Conservation (phyloP, 1,284 basidiomycete species). For the Cystobasidiaceae sp. region DNA sequence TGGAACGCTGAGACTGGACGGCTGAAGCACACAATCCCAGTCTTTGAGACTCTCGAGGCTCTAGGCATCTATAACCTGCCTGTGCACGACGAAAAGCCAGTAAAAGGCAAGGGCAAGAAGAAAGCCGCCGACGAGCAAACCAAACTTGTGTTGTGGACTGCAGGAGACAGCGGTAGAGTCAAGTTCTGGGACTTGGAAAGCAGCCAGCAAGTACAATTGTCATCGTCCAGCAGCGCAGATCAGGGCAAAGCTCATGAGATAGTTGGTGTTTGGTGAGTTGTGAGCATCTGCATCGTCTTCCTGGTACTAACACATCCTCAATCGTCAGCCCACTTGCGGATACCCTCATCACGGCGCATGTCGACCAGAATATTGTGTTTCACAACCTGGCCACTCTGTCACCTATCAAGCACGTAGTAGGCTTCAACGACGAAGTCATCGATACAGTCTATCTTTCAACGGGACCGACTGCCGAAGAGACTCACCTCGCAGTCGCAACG, state of each 20-base stretch:
- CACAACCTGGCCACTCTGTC: constrained; percentile 63
- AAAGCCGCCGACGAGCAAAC: constrained; percentile 49
- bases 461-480: constrained; percentile 50
- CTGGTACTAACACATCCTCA: constrained; percentile 43
- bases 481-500: constrained; percentile 84
- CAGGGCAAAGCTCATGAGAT: constrained; percentile 40
- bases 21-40: constrained; percentile 75
- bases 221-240: constrained; percentile 40
- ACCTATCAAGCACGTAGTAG: constrained; percentile 79
- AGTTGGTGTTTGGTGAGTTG: constrained; percentile 37
- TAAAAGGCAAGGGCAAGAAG: constrained; percentile 46
- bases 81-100: constrained; percentile 52
- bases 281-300: neutral
- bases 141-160: constrained; percentile 63
- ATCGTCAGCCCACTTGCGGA: constrained; percentile 48
- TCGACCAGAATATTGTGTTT: constrained; percentile 93
- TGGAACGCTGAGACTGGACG: constrained; percentile 63
- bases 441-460: constrained; percentile 72
- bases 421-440: constrained; percentile 97
- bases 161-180: constrained; percentile 76
- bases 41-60: constrained; percentile 80
- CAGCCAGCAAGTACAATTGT: constrained; percentile 54
- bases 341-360: constrained; percentile 76
- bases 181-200: constrained; percentile 74
- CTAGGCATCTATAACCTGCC: constrained; percentile 60